Conservation (phyloP, 176 grass and related monocot species). For the Aechmea fasciata region DNA sequence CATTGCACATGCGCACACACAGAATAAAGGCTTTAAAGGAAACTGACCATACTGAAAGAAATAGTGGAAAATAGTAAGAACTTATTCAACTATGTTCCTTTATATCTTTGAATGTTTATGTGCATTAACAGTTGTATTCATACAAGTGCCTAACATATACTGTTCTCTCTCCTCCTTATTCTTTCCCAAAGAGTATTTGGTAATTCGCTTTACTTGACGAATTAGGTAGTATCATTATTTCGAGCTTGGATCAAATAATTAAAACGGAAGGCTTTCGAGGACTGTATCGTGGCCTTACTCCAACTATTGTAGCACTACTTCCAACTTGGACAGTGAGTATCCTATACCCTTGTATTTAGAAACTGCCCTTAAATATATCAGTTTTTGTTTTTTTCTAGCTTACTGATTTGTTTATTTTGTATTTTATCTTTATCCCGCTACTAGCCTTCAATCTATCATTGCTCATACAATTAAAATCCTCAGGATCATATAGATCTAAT, state of each 20-base stretch:
- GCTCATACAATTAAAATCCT: no score
- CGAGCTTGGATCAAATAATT: constrained; percentile 66
- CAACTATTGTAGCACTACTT: constrained; percentile 72
- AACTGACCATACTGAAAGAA: no score
- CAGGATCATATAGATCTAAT: no score
- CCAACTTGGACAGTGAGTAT: constrained; percentile 81
- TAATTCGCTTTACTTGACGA: not conserved
- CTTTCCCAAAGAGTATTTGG: constrained; percentile 2
- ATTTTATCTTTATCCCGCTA: no score
- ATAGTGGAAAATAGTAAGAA: no score
- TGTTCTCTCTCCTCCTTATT: not conserved
- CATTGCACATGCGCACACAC: no score
- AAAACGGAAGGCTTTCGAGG: constrained; percentile 71
- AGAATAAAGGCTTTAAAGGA: no score
- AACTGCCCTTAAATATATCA: not conserved
- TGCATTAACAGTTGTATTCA: no score
- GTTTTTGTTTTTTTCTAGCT: not conserved
- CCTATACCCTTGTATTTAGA: constrained; percentile 14
- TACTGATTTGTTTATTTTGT: not conserved
- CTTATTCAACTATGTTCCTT: no score
- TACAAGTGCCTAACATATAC: no score
- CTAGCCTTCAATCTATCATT: no score
- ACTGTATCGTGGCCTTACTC: constrained; percentile 83
- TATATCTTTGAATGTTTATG: no score
- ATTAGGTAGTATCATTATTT: constrained; percentile 69